Evolutionary conservation across 2,329 filamentous ascomycete genomes (phyloP).

Genomic region (Penicillium sclerotiorum): DNA sequence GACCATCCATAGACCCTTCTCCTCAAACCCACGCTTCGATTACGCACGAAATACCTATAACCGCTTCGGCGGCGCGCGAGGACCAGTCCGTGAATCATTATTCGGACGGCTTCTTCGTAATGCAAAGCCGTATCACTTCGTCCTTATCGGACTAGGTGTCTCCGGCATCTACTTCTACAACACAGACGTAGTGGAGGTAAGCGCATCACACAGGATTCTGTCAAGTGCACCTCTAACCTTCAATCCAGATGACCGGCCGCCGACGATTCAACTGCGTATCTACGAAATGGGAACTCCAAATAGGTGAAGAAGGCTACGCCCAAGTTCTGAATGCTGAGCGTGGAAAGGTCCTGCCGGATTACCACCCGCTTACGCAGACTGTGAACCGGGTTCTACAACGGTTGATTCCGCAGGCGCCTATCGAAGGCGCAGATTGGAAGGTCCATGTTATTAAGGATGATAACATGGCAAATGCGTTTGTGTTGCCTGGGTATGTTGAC

Average conservation of each 20-base stretch:
- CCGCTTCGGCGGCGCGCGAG: slow-evolving; percentile 16
- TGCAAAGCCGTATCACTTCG: slow-evolving; percentile 32
- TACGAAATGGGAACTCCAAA: slow-evolving; percentile 46
- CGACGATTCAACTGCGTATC: slow-evolving; percentile 62
- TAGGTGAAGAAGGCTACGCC: slow-evolving; percentile 49
- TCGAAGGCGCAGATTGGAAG: slow-evolving; percentile 55
- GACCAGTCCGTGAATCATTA: slow-evolving; percentile 12
- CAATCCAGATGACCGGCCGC: slow-evolving; percentile 53
- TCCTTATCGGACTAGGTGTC: slow-evolving; percentile 43
- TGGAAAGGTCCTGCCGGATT: slow-evolving; percentile 51
- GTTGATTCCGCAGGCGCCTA: slow-evolving; percentile 55
- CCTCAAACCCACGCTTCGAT: slow-evolving; percentile 3
- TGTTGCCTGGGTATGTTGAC: slow-evolving; percentile 56
- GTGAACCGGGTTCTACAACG: slow-evolving; percentile 57
- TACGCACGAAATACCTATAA: slow-evolving; percentile 22
- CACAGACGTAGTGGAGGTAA: slow-evolving; percentile 57
- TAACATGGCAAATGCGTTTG: slow-evolving; percentile 61
- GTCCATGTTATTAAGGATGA: slow-evolving; percentile 60
- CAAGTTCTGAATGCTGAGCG: slow-evolving; percentile 52
- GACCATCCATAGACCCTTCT: slow-evolving; percentile 10
- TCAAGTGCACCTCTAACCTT: neutral
- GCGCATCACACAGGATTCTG: slow-evolving; percentile 14
- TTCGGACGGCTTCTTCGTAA: slow-evolving; percentile 19
- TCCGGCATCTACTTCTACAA: slow-evolving; percentile 58
- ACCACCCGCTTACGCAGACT: slow-evolving; percentile 51